Evolutionary conservation across 2,329 filamentous ascomycete species (phyloP), one percentile per base, ranked within the genome.

Genomic region (Xylariaceae sp.): DNA sequence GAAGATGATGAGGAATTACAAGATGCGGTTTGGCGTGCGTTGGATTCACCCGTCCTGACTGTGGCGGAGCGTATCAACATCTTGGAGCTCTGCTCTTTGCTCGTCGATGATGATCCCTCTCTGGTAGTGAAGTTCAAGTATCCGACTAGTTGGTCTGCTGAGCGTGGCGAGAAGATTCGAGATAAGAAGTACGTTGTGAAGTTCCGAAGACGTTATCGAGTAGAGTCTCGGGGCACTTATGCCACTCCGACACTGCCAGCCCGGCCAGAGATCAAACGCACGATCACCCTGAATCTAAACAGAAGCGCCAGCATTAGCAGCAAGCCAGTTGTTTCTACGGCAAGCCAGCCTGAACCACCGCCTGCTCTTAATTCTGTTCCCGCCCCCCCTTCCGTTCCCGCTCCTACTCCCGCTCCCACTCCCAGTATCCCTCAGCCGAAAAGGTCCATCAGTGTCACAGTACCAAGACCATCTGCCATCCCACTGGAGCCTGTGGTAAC

Each of bases 101-200:
- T 84, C 54, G 81, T 81, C 54, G 75, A 78, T 13, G 69, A 76
- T n/a, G 74, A 78, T 16, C 71, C 75, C 42, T 74, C 75, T 6
- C 64, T 82, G 41, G 62, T 76, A 24, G 58, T 83, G 30, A 77
- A 72, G 13, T 65, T 83, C 52, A 73, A 74, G 48, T 74, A 76
- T 49, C 79, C 79, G 35, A 75, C 70, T 9, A 74, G 73, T 62
- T 81, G 77, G 76, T 73, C 66, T 27, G 75, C 61, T 13, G 40
- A 55, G 1, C 64, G 70, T 13, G 71, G 55, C 16, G 64, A 68
- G 33, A 66, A 42, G 32, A 45, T 55, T 35, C 61, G 60, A 5
- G 57, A 59, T 27, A 65, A 59, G 51, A 67, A 58, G 41, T 63
- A 50, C 32, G 18, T 61, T 4, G 30, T 71, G 9, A 45, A 53